Evolutionary conservation across 768 basidiomycete species (phyloP).

Genomic region (Auricularia sp.): DNA sequence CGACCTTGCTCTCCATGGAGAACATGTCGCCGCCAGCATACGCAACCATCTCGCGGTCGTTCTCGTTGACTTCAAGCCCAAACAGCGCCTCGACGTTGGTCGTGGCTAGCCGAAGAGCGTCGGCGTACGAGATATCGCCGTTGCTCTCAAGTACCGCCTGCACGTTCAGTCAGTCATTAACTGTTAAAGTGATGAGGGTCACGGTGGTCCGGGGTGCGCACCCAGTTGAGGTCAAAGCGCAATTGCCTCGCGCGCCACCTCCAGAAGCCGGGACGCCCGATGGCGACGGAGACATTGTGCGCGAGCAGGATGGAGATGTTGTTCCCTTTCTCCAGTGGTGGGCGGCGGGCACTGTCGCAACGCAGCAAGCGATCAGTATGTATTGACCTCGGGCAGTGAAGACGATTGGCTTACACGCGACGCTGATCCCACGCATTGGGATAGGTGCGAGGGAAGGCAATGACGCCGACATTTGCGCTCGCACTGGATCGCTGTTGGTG

Average conservation of each 20-base stretch:
- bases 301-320: slow-evolving; percentile 20
- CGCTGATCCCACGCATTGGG: slow-evolving; percentile 61
- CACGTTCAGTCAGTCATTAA: not conserved
- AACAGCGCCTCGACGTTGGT: slow-evolving; percentile 46
- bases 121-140: slow-evolving; percentile 28
- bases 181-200: too few relatives aligned
- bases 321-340: slow-evolving; percentile 20
- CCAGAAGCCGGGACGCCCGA: slow-evolving; percentile 29
- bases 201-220: slow-evolving; percentile 21
- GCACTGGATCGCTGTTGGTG: slow-evolving; percentile 18
- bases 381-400: too few relatives aligned
- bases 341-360: slow-evolving; percentile 20
- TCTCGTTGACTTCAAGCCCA: slow-evolving; percentile 21
- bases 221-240: slow-evolving; percentile 78
- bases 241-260: slow-evolving; percentile 64
- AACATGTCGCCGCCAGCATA: slow-evolving; percentile 43
- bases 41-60: slow-evolving; percentile 40
- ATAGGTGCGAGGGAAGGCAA: slow-evolving; percentile 57
- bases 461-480: slow-evolving; percentile 55
- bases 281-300: slow-evolving; percentile 18
- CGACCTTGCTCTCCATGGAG: slow-evolving; percentile 36
- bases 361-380: too few relatives aligned
- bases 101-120: slow-evolving; percentile 44
- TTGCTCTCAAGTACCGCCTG: slow-evolving; percentile 31
- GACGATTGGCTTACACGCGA: slow-evolving; percentile 39